phyloP scores from a whole-genome alignment of 768 basidiomycete species.

The Calocybe indica region DNA sequence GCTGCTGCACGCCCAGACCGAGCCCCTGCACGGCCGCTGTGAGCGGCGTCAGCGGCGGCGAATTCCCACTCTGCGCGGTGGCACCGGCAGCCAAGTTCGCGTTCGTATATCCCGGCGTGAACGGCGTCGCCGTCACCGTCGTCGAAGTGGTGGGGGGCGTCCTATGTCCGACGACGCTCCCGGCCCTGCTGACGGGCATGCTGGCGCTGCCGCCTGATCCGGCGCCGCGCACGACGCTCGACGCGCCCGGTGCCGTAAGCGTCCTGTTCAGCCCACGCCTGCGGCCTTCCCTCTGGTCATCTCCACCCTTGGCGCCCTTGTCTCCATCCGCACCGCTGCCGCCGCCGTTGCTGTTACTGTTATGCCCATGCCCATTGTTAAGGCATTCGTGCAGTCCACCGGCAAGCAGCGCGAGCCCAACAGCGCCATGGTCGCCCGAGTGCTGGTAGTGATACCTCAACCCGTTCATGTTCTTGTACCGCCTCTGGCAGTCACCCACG shows the following conservation, averaged over 20 bases:
- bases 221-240: neutral
- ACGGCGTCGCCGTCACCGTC: slow-evolving; percentile 12
- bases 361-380: slow-evolving; percentile 2
- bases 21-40: slow-evolving; percentile 19
- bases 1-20: slow-evolving; percentile 26
- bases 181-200: slow-evolving; percentile 29
- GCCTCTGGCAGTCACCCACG: slow-evolving; percentile 76
- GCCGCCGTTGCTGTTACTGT: slow-evolving; percentile 11
- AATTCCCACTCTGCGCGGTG: neutral
- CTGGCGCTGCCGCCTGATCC: slow-evolving; percentile 18
- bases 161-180: slow-evolving; percentile 28
- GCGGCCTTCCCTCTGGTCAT: slow-evolving; percentile 13
- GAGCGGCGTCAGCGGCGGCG: slow-evolving; percentile 16
- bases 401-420: slow-evolving; percentile 81
- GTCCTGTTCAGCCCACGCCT: slow-evolving; percentile 1
- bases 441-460: slow-evolving; percentile 96
- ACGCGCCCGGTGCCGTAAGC: neutral
- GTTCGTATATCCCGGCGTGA: slow-evolving; percentile 13
- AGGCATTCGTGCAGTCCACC: slow-evolving; percentile 55
- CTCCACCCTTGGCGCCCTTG: slow-evolving; percentile 8
- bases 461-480: slow-evolving; percentile 99
- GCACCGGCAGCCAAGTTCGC: slow-evolving; percentile 1
- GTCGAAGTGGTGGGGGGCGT: slow-evolving; percentile 18
- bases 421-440: slow-evolving; percentile 89
- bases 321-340: slow-evolving; percentile 6